Base-by-base conservation (phyloP, 2,329 filamentous ascomycete genomes). In the Apiospora marii region DNA sequence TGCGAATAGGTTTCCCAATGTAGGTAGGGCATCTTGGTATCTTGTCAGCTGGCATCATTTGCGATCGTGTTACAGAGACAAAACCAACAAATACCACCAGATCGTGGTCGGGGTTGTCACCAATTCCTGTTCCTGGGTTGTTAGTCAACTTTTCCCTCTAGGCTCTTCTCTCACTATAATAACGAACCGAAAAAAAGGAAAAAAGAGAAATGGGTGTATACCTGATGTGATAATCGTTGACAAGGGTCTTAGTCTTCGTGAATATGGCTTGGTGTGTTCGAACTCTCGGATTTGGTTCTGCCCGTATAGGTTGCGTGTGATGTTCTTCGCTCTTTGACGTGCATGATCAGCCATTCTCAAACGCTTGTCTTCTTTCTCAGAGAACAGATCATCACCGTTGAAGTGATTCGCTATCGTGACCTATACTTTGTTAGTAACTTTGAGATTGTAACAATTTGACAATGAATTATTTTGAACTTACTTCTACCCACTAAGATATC, bases 1-100 rank as follows among this genome's bases (percentile, higher is more conserved):
- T 77, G 81, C 1, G 78, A 76, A 16, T 83, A 82, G 0, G 80
- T 82, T 46, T 85, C 84, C 83, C 83, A 85, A 34, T 85, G 83
- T 1, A 85, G 79, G 61, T 81, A 84, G 0, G 82, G 82, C 80
- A 84, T 82, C 82, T 84, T 24, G 0, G 46, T 3, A 37, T 37
- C n/a, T n/a, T n/a, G n/a, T n/a, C n/a, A n/a, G n/a, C n/a, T n/a
- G n/a, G 4, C 19, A 46, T 27, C 49, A 16, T 13, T 1, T n/a
- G n/a, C n/a, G n/a, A n/a, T n/a, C n/a, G n/a, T n/a, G n/a, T n/a
- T n/a, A n/a, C n/a, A n/a, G n/a, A n/a, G n/a, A n/a, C n/a, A n/a
- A n/a, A 48, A 75, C 76, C 64, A 51, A 79, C 77, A 27, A 79
- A 79, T 0, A 79, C 68, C 0, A 76, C 77, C 44, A 79, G 75